These are phyloP conservation scores for Neonectria hederae DNA, from an alignment of 2,329 filamentous ascomycete genomes.

Conservation along the genomic window DNA sequence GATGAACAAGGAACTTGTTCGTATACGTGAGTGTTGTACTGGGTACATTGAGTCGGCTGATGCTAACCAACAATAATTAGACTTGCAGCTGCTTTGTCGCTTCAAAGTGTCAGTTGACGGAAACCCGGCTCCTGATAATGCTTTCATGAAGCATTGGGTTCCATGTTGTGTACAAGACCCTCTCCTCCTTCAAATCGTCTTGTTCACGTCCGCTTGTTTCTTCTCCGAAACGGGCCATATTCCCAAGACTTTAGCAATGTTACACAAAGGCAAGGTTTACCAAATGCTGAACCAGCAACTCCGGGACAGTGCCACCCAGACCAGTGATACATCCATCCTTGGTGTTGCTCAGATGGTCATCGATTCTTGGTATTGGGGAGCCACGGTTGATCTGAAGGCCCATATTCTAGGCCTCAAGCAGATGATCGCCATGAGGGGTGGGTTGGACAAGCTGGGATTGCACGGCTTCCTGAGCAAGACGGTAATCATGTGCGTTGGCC, in stretches of 20 bases:
- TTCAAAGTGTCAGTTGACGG: conserved; percentile 63
- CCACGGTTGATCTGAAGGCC: conserved; percentile 53
- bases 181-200: conserved; percentile 57
- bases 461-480: conserved; percentile 59
- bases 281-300: conserved; percentile 59
- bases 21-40: conserved; percentile 52
- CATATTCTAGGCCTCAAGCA: conserved; percentile 59
- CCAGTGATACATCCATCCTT: conserved; percentile 57
- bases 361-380: conserved; percentile 65
- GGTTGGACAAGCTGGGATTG: conserved; percentile 56
- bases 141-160: conserved; percentile 59
- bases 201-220: conserved; percentile 62
- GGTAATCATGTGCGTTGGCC: conserved; percentile 55
- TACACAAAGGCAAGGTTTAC: conserved; percentile 55
- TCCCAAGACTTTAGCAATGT: conserved; percentile 53
- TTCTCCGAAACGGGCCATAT: conserved; percentile 60
- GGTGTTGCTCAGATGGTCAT: conserved; percentile 60
- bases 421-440: conserved; percentile 59
- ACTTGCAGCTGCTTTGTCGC: conserved; percentile 58
- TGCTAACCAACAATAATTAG: conserved; percentile 42
- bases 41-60: background rate
- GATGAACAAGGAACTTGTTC: conserved; percentile 58
- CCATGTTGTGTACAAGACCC: conserved; percentile 60
- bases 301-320: conserved; percentile 46
- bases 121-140: conserved; percentile 54